Percentiles rank a stretch among this genome's conserved stretches.
These are phyloP conservation scores for Didymella arachidicola DNA, from an alignment of 2,329 filamentous ascomycete species.

Conservation along the genomic window DNA sequence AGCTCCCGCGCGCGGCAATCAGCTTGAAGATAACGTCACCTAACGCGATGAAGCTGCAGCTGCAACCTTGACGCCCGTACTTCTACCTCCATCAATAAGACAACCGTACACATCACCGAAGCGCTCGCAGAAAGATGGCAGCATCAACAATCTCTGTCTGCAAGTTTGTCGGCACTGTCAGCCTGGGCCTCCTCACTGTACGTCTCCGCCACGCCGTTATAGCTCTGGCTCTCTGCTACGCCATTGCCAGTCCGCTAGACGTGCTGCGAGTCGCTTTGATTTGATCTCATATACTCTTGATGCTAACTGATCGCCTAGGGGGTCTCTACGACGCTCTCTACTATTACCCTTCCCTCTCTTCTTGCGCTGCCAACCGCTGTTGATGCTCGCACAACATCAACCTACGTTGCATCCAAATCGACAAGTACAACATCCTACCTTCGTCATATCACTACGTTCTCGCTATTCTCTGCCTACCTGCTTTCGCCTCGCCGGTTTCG, in stretches of 20 bases:
- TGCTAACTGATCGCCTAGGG: slow-evolving; percentile 64
- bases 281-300: not conserved
- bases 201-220: slow-evolving; percentile 50
- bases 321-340: slow-evolving; percentile 83
- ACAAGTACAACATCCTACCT: slow-evolving; percentile 66
- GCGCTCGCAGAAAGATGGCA: slow-evolving; percentile 58
- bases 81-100: slow-evolving; percentile 8
- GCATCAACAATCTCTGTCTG: slow-evolving; percentile 75
- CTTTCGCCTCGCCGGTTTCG: slow-evolving; percentile 76
- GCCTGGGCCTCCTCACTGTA: slow-evolving; percentile 87
- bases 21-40: slow-evolving; percentile 33
- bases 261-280: not conserved
- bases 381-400: slow-evolving; percentile 67
- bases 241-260: not conserved
- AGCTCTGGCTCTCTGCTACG: not conserved
- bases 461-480: slow-evolving; percentile 78
- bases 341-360: slow-evolving; percentile 79
- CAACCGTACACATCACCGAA: not conserved
- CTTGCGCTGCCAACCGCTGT: slow-evolving; percentile 80
- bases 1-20: slow-evolving; percentile 22
- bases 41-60: not conserved
- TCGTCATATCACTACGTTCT: slow-evolving; percentile 70
- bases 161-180: slow-evolving; percentile 94
- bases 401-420: slow-evolving; percentile 67
- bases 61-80: slow-evolving; percentile 1